phyloP scores from a whole-genome alignment of 2,329 filamentous ascomycete species.

The Fusarium odoratissimum region DNA sequence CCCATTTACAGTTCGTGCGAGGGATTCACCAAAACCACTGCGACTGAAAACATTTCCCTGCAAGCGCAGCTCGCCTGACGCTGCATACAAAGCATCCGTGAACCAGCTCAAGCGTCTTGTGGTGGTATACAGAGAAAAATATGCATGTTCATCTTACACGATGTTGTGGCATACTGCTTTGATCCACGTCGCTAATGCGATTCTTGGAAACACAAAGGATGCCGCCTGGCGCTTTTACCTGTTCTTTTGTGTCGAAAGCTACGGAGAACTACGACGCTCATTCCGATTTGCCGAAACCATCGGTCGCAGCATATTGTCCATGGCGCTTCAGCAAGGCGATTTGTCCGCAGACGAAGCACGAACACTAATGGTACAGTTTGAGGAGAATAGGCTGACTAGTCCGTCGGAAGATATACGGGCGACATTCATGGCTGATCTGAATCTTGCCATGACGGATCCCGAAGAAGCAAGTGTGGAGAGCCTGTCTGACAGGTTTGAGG shows the following conservation, averaged over 20 bases:
- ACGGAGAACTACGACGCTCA: conserved; percentile 49
- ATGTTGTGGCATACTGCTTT: conserved; percentile 56
- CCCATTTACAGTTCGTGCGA: conserved; percentile 29
- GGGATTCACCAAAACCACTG: not conserved
- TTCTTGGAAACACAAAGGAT: conserved; percentile 47
- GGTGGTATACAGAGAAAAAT: conserved; percentile 50
- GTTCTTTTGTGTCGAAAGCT: conserved; percentile 53
- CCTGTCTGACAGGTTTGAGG: conserved; percentile 50
- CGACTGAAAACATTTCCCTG: conserved; percentile 47
- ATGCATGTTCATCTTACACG: conserved; percentile 50
- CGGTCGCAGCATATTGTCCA: conserved; percentile 50
- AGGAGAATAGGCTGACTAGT: conserved; percentile 35
- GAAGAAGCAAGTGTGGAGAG: conserved; percentile 49
- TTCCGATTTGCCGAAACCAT: conserved; percentile 53
- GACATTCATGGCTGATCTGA: conserved; percentile 53
- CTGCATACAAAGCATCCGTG: conserved; percentile 50
- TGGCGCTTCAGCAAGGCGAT: conserved; percentile 50
- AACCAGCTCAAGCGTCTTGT: conserved; percentile 54
- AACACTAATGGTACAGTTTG: conserved; percentile 47
- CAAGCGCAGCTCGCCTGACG: conserved; percentile 43
- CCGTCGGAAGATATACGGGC: conserved; percentile 46
- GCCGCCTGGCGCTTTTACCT: conserved; percentile 52
- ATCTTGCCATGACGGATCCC: conserved; percentile 51
- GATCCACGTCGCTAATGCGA: conserved; percentile 54
- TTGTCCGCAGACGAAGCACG: conserved; percentile 46